Evolutionary conservation across 306 rosid genomes (phyloP), one percentile per base, ranked within the genome.

Genomic region (Gleditsia sinensis): DNA sequence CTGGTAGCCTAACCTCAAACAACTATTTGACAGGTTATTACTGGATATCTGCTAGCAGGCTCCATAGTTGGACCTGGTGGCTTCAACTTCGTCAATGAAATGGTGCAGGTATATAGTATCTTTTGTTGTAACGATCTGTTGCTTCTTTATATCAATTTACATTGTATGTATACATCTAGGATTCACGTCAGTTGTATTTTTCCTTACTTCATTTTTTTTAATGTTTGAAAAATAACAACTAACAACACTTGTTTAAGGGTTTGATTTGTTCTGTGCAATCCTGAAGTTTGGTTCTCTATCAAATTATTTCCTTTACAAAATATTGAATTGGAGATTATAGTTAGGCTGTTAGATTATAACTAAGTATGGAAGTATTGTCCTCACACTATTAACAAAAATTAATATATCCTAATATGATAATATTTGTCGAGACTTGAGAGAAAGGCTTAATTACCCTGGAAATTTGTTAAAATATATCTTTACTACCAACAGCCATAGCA

Each of bases 51-150:
- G 83, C 90, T 92, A 19, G 99, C 99, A 57, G 96, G 98, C 74
- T 95, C 99, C 75, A 54, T 92, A 71, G 86, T 95, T 79, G 98
- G 99, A 71, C 99, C 99, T 16, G 99, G 96, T 34, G 98, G 98
- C 68, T 88, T 95, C 79, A 90, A 92, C 85, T 90, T 90, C 86
- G 87, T 94, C 80, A 90, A 95, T 50, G 99, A 94, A 87, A 90
- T 94, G 98, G 99, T 94, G 80, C 99, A 94, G 86, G 98, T 94
- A 90, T 36, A 58, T 28, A 30, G 13, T 30, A 9, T 14, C 2
- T 13, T 27, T 9, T 2, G 12, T 43, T 13, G 62, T 43, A 24
- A 30, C 55, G 53, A 66, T 17, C 46, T 56, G 7, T 58, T 24
- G 23, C 5, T 28, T 28, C 0, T 27, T 54, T 58, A 28, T 28